phyloP scores from a whole-genome alignment of 768 basidiomycete species.

The Candolleomyces aberdarensis region DNA sequence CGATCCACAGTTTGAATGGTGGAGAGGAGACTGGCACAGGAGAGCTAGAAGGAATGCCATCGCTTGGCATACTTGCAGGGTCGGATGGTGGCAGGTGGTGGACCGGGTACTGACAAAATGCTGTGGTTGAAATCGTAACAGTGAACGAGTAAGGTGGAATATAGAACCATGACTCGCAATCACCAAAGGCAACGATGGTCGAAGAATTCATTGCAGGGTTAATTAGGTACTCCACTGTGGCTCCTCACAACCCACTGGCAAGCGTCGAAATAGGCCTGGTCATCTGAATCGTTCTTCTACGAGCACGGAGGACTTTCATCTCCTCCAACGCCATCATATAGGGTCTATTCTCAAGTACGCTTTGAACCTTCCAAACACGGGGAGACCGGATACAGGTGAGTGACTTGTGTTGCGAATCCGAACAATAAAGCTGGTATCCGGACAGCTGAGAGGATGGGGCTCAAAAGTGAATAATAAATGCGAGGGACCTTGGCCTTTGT shows the following conservation, averaged over 20 bases:
- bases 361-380: constrained; percentile 34
- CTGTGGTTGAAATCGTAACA: too few relatives aligned
- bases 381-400: constrained; percentile 56
- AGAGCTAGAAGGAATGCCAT: too few relatives aligned
- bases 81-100: too few relatives aligned
- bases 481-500: constrained; percentile 53
- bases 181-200: constrained; percentile 19
- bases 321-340: constrained; percentile 40
- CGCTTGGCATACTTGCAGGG: too few relatives aligned
- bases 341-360: constrained; percentile 49
- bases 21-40: too few relatives aligned
- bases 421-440: constrained; percentile 45
- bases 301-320: constrained; percentile 63
- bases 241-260: constrained; percentile 34
- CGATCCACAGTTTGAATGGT: too few relatives aligned
- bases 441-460: constrained; percentile 58
- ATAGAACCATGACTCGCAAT: constrained; percentile 29
- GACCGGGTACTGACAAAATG: too few relatives aligned
- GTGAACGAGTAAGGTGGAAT: too few relatives aligned
- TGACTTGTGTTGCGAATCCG: constrained; percentile 57
- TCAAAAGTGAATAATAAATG: constrained; percentile 47
- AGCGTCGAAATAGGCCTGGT: constrained; percentile 52
- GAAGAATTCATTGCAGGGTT: constrained; percentile 45
- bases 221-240: constrained; percentile 48
- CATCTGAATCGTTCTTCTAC: constrained; percentile 40